These are phyloP conservation scores for Coccomyxa subellipsoidea DNA, from an alignment of 163 green algal genomes.

Conservation along the genomic window DNA sequence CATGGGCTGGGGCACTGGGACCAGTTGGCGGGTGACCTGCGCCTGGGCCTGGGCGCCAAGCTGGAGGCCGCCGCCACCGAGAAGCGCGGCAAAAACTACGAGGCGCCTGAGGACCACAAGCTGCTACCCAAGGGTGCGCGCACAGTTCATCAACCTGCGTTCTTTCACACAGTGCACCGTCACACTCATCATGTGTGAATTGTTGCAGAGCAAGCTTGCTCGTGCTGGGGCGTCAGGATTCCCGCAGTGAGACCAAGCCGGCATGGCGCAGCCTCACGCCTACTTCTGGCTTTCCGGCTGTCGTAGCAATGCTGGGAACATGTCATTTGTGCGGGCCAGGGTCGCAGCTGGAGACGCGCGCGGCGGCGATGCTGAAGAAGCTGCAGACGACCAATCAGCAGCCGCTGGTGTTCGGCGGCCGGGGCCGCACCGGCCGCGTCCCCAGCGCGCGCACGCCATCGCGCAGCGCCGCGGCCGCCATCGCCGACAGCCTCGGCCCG, in stretches of 20 bases:
- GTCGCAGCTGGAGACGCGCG: constrained; percentile 76
- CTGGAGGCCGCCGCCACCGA: constrained; percentile 43
- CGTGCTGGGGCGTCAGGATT: too few relatives aligned
- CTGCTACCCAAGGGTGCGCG: constrained; percentile 33
- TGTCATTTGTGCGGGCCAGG: constrained; percentile 22
- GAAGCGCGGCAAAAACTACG: not conserved
- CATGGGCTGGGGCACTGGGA: constrained; percentile 64
- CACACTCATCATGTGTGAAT: too few relatives aligned
- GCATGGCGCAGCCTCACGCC: too few relatives aligned
- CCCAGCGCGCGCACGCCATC: not conserved
- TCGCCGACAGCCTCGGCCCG: not conserved
- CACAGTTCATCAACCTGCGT: not conserved
- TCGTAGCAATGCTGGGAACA: too few relatives aligned
- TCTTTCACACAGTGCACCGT: too few relatives aligned
- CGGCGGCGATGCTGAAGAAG: constrained; percentile 68
- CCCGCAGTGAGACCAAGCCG: too few relatives aligned
- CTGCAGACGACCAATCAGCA: constrained; percentile 35
- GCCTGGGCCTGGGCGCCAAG: constrained; percentile 68
- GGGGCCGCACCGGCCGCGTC: not conserved
- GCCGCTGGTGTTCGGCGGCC: constrained; percentile 10
- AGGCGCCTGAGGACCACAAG: constrained; percentile 12
- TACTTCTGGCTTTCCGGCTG: too few relatives aligned
- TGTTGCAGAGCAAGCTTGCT: too few relatives aligned
- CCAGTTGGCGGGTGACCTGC: constrained; percentile 55
- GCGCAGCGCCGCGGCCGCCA: not conserved